Evolutionary conservation across 768 basidiomycete species (phyloP), one percentile per base, ranked within the genome.

Genomic region (Cantharellus anzutake): DNA sequence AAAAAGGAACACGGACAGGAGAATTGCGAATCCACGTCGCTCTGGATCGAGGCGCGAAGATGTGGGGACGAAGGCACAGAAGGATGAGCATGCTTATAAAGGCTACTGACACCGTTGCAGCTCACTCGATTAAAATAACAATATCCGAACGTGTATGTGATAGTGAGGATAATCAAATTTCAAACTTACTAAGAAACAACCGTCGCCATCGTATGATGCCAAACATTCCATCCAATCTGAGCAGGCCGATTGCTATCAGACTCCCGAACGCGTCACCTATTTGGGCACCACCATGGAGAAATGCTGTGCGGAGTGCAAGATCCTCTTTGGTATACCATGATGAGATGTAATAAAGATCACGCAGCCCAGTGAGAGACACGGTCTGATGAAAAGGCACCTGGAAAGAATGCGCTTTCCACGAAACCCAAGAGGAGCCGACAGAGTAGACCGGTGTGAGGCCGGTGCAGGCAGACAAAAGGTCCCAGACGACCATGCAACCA

Each of bases 231-330:
- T 86, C 77, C 83, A 89, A 86, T 63, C 78, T 74, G 16, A 90
- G 76, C 58, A 90, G 84, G 1, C 78, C 82, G 39, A 84, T 84
- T 5, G 86, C 85, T 58, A 90, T 78, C 7, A 90, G 71, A 2
- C 85, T 76, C 2, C 87, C 86, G 67, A 89, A 87, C 0, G 85
- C 87, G 72, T 89, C 91, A 59, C 80, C 81, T 58, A 88, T 80
- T 38, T 89, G 73, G 65, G 76, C 80, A 20, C 87, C 86, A 62
- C 84, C 85, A 48, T 77, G 78, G 39, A 88, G 73, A 53, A 83
- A 67, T 3, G 85, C 82, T 7, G 78, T 83, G 58, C 84, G 74
- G 57, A 80, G 71, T 44, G 83, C 86, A 56, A 55, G 34, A 14
- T 55, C 52, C 2, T 35, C 11, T 14, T 38, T 14, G 11, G 14